phyloP scores from a whole-genome alignment of 164 flowering plant genomes.

The Liquidambar formosana region DNA sequence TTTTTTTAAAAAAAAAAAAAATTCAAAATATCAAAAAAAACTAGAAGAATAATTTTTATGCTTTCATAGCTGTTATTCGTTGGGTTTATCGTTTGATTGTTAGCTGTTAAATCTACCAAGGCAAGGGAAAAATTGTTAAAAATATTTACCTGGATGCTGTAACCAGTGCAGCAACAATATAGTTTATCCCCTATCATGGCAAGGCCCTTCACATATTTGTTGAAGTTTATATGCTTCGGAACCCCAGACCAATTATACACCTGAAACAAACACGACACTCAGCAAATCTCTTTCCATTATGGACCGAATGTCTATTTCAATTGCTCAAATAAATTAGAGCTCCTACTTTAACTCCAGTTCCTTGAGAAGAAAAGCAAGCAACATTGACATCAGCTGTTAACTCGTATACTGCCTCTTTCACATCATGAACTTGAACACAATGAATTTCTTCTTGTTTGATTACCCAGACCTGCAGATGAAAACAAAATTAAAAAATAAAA shows the following conservation, averaged over 20 bases:
- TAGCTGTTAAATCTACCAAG: background rate
- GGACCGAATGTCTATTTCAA: no score
- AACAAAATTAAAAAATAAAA: background rate
- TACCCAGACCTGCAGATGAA: constrained; percentile 58
- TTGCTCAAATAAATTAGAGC: background rate
- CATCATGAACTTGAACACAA: constrained; percentile 61
- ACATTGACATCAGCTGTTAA: constrained; percentile 40
- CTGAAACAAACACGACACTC: constrained; percentile 28
- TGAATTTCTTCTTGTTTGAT: constrained; percentile 60
- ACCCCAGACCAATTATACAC: constrained; percentile 60
- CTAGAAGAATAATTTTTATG: no score
- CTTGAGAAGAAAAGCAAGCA: constrained; percentile 67
- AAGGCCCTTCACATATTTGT: constrained; percentile 58
- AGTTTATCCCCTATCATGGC: constrained; percentile 47
- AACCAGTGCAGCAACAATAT: constrained; percentile 69
- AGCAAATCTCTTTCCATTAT: background rate
- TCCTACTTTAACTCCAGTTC: constrained; percentile 63
- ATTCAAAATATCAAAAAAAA: background rate
- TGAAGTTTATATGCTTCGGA: constrained; percentile 59
- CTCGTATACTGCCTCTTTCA: constrained; percentile 53
- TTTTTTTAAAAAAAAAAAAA: background rate
- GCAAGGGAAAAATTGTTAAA: background rate
- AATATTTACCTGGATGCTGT: constrained; percentile 57
- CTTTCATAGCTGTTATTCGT: background rate
- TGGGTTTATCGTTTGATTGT: no score